Conservation (phyloP, 495 filamentous ascomycete genomes). For the Neohortaea acidophila region DNA sequence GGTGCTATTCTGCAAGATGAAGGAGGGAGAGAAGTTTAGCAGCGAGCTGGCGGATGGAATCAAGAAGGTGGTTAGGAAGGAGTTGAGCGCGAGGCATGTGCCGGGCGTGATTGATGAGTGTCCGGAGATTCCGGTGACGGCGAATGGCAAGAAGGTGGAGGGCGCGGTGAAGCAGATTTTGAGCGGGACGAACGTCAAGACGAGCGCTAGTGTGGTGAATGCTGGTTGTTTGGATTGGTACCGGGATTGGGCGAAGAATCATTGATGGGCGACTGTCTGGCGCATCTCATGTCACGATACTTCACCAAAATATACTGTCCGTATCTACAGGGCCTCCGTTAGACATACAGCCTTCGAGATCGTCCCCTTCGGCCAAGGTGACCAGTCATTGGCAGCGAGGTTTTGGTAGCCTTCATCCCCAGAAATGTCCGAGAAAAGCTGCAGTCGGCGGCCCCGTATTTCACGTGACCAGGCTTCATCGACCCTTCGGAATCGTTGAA, state of each 20-base stretch:
- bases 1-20: constrained; percentile 69
- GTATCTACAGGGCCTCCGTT: no score
- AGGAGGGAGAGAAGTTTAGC: constrained; percentile 34
- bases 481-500: no score
- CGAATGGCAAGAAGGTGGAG: constrained; percentile 91
- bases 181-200: constrained; percentile 72
- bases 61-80: constrained; percentile 47
- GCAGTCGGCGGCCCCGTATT: no score
- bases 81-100: constrained; percentile 74
- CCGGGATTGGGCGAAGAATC: constrained; percentile 40
- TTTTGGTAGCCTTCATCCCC: no score
- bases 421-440: no score
- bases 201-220: constrained; percentile 75
- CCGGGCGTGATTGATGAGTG: constrained; percentile 66
- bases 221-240: constrained; percentile 75
- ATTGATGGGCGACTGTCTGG: constrained; percentile 7
- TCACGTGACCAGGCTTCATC: no score
- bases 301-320: no score
- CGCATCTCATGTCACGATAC: no score
- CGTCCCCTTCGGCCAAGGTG: no score
- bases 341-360: no score
- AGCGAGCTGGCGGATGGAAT: constrained; percentile 42
- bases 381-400: no score
- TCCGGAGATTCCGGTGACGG: constrained; percentile 70
- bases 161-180: constrained; percentile 87